Evolutionary conservation across 2,329 filamentous ascomycete species (phyloP).

Genomic region (Arachnomyces sp.): DNA sequence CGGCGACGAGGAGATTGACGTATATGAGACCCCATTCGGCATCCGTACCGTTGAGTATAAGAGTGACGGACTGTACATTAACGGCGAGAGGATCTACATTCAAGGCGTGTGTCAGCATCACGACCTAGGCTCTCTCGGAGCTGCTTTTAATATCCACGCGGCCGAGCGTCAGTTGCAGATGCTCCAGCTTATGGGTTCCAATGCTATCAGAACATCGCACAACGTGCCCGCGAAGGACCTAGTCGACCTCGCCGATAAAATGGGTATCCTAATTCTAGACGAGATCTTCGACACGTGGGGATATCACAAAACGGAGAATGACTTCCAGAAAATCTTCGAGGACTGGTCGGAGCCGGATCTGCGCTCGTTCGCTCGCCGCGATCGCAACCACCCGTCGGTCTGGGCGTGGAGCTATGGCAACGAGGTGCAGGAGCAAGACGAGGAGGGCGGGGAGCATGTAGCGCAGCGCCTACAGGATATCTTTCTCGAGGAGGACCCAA

Average conservation of each 20-base stretch:
- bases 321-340: conserved; percentile 44
- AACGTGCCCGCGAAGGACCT: conserved; percentile 47
- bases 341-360: conserved; percentile 50
- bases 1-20: conserved; percentile 27
- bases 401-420: conserved; percentile 48
- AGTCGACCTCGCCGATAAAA: conserved; percentile 41
- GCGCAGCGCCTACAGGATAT: conserved; percentile 35
- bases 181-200: conserved; percentile 43
- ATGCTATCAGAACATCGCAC: conserved; percentile 45
- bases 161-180: conserved; percentile 43
- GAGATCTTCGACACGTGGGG: conserved; percentile 49
- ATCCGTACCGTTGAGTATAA: conserved; percentile 39
- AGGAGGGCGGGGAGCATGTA: conserved; percentile 23
- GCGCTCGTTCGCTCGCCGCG: conserved; percentile 44
- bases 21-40: conserved; percentile 44
- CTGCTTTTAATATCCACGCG: conserved; percentile 44
- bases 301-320: conserved; percentile 37
- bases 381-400: conserved; percentile 49
- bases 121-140: conserved; percentile 43
- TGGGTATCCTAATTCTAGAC: conserved; percentile 45
- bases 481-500: conserved; percentile 40
- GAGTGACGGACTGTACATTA: conserved; percentile 38
- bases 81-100: conserved; percentile 37
- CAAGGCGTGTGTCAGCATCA: conserved; percentile 46
- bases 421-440: conserved; percentile 43